Evolutionary conservation across 192 early-diverging fungal genomes (phyloP).

Genomic region (Podila epigama): DNA sequence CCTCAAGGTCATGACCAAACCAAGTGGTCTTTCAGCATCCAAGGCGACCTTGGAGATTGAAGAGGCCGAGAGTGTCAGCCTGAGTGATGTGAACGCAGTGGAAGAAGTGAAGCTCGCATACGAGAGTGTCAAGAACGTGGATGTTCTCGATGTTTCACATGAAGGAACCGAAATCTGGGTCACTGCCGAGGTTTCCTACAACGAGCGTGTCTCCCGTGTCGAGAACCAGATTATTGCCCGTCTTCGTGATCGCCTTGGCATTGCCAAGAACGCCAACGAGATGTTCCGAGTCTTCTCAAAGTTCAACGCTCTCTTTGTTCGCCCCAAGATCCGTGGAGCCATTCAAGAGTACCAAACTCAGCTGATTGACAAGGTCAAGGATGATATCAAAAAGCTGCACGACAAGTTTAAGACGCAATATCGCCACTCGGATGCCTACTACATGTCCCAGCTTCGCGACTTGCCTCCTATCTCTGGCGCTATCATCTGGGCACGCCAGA

Average conservation of each 20-base stretch:
- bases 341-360: conserved; percentile 99
- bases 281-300: conserved; percentile 99
- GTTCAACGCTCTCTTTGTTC: conserved; percentile 99
- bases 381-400: conserved; percentile 95
- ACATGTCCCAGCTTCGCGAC: conserved; percentile 93
- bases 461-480: conserved; percentile 90
- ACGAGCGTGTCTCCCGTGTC: conserved; percentile 92
- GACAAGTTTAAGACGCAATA: conserved; percentile 96
- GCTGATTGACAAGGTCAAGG: conserved; percentile 97
- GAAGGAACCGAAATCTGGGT: conserved; percentile 96
- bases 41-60: conserved; percentile 52
- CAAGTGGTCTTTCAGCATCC: conserved; percentile 45
- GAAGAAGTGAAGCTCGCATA: conserved; percentile 92
- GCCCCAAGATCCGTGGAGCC: conserved; percentile 99
- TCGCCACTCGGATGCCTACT: conserved; percentile 83
- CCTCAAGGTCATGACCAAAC: conserved; percentile 85
- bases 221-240: conserved; percentile 98
- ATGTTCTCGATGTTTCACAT: conserved; percentile 92
- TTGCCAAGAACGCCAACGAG: conserved; percentile 95
- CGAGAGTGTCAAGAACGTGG: conserved; percentile 90
- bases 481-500: conserved; percentile 97
- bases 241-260: conserved; percentile 89
- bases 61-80: conserved; percentile 57
- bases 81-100: conserved; percentile 78
- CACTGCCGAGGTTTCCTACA: conserved; percentile 88